A percentile compares a stretch with the other conserved stretches of the same genome.
phyloP scores from a whole-genome alignment of 495 filamentous ascomycete genomes.

The Parathielavia appendiculata region DNA sequence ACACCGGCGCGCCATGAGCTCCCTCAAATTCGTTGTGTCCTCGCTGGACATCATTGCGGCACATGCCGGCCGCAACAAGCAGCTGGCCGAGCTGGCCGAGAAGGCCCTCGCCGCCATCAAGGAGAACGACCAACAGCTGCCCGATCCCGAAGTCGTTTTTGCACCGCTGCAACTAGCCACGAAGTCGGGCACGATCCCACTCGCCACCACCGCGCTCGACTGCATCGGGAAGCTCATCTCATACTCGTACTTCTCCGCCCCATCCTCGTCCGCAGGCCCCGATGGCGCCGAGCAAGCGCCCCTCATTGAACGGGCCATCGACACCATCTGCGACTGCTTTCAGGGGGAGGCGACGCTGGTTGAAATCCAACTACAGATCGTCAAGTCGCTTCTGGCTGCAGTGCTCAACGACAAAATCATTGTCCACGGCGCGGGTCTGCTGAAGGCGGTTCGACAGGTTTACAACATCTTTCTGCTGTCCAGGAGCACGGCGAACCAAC shows the following conservation, averaged over 20 bases:
- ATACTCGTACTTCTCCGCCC: conserved; percentile 91
- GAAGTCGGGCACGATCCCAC: conserved; percentile 70
- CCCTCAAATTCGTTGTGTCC: conserved; percentile 88
- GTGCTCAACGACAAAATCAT: conserved; percentile 98
- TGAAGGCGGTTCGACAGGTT: conserved; percentile 97
- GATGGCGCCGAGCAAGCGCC: conserved; percentile 49
- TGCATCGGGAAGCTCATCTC: conserved; percentile 98
- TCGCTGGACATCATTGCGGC: conserved; percentile 85
- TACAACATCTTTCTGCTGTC: conserved; percentile 98
- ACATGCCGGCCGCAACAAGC: conserved; percentile 75
- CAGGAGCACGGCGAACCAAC: conserved; percentile 85
- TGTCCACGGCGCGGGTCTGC: conserved; percentile 90
- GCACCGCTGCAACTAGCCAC: conserved; percentile 84
- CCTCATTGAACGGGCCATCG: conserved; percentile 94
- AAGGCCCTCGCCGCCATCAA: conserved; percentile 80
- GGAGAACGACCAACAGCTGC: conserved; percentile 59
- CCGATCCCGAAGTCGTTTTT: conserved; percentile 87
- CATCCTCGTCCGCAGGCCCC: conserved; percentile 45
- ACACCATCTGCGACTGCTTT: conserved; percentile 99
- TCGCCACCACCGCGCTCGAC: conserved; percentile 87
- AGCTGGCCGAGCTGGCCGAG: conserved; percentile 71
- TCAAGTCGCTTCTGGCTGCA: conserved; percentile 91
- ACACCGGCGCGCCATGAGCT: conserved; percentile 65
- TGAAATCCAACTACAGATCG: conserved; percentile 93
- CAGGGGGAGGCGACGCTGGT: conserved; percentile 87